Conservation (phyloP, 805 yeast species). For the Aciculoconidium aculeatum region DNA sequence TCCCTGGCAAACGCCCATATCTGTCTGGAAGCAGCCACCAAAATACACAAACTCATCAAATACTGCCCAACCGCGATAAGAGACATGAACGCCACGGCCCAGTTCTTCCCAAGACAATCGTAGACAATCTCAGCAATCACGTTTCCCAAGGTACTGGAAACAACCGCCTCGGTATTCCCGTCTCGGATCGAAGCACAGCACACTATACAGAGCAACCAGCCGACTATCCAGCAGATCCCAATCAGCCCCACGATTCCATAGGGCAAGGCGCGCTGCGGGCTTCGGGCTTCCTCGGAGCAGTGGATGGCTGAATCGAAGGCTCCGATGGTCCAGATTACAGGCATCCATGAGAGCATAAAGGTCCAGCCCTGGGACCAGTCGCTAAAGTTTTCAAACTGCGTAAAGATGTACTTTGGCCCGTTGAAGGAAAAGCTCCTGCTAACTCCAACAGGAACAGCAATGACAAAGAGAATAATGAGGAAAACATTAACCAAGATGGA, state of each 20-base stretch:
- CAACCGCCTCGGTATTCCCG: constrained; percentile 33
- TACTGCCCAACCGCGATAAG: constrained; percentile 55
- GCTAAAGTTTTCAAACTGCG: constrained; percentile 43
- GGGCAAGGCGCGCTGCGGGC: constrained; percentile 60
- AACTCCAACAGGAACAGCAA: constrained; percentile 63
- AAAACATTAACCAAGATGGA: constrained; percentile 51
- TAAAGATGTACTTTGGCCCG: constrained; percentile 48
- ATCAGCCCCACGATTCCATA: constrained; percentile 59
- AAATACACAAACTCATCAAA: constrained; percentile 58
- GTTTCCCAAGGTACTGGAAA: constrained; percentile 46
- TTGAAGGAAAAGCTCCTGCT: constrained; percentile 21
- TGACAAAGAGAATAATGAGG: constrained; percentile 48
- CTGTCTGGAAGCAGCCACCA: constrained; percentile 64
- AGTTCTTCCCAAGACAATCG: constrained; percentile 56
- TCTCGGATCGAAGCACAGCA: constrained; percentile 51
- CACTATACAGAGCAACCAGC: constrained; percentile 51
- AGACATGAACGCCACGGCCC: constrained; percentile 62
- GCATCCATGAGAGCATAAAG: constrained; percentile 52
- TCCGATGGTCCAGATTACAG: constrained; percentile 72
- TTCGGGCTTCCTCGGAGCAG: constrained; percentile 64
- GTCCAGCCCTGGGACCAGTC: constrained; percentile 61
- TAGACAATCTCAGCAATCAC: constrained; percentile 61
- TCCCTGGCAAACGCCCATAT: constrained; percentile 75
- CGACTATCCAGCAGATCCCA: constrained; percentile 50
- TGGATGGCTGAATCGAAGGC: constrained; percentile 70